Percentiles rank a stretch among this genome's conserved stretches.
Evolutionary conservation across 2,329 filamentous ascomycete genomes (phyloP).

Genomic region (Alternaria arborescens): DNA sequence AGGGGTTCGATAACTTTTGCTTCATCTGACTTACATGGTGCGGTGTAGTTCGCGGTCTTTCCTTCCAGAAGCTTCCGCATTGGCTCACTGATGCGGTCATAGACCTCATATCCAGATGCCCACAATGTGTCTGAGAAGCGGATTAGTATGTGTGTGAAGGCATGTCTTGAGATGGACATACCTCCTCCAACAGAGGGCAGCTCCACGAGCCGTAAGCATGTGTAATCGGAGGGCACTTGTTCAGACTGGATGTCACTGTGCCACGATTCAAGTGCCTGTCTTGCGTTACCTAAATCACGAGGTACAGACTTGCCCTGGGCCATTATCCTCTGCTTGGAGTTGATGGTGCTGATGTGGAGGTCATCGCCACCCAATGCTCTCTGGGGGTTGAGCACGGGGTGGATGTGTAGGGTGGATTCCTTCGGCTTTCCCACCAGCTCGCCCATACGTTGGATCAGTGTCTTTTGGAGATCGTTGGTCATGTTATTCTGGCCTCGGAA

Average conservation of each 20-base stretch:
- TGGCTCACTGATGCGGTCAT: constrained; percentile 11
- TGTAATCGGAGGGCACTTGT: constrained; percentile 14
- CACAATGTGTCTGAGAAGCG: constrained; percentile 6
- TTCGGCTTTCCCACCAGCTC: constrained; percentile 10
- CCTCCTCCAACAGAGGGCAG: constrained; percentile 7
- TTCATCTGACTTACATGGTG: constrained; percentile 4
- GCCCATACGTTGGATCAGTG: constrained; percentile 12
- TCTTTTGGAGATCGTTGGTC: constrained; percentile 13
- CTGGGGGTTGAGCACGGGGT: constrained; percentile 9
- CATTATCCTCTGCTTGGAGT: constrained; percentile 9
- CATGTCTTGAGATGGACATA: not conserved
- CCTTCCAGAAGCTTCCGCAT: constrained; percentile 12
- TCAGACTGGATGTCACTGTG: constrained; percentile 12
- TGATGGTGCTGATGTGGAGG: constrained; percentile 14
- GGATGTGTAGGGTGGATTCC: constrained; percentile 11
- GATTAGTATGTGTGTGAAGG: not conserved
- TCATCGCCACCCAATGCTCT: constrained; percentile 9
- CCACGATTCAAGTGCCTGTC: constrained; percentile 10
- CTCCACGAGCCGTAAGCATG: constrained; percentile 7
- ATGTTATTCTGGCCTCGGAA: constrained; percentile 8
- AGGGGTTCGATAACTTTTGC: not conserved
- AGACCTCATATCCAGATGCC: constrained; percentile 12
- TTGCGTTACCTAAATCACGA: constrained; percentile 9
- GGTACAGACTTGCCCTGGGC: constrained; percentile 9
- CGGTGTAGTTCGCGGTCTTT: constrained; percentile 10